These are phyloP conservation scores for Kazachstania sp. DNA, from an alignment of 1,139 yeast genomes.

Conservation along the genomic window DNA sequence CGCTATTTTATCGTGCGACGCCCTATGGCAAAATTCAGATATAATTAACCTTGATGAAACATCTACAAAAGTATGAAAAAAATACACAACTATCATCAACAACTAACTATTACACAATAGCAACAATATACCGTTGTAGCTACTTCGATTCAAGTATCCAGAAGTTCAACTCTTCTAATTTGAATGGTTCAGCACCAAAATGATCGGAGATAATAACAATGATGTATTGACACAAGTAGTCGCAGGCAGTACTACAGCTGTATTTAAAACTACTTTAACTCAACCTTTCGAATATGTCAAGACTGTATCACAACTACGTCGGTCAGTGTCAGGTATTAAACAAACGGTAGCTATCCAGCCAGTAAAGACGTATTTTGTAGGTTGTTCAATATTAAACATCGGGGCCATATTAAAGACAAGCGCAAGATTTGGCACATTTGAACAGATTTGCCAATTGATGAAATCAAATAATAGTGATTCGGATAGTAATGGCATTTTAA, in stretches of 20 bases:
- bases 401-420: constrained; percentile 71
- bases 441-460: constrained; percentile 71
- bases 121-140: too few species aligned
- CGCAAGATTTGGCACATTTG: constrained; percentile 65
- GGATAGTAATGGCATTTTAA: constrained; percentile 45
- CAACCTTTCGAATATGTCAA: constrained; percentile 83
- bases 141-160: too few species aligned
- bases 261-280: constrained; percentile 59
- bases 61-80: too few species aligned
- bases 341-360: constrained; percentile 33
- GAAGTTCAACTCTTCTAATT: too few species aligned
- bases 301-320: constrained; percentile 59
- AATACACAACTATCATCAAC: too few species aligned
- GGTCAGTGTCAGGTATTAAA: constrained; percentile 37
- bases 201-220: neutral
- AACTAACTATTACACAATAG: too few species aligned
- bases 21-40: too few species aligned
- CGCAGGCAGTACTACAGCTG: constrained; percentile 71
- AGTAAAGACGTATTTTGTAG: constrained; percentile 52
- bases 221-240: constrained; percentile 36
- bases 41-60: too few species aligned
- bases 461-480: constrained; percentile 34
- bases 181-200: too few species aligned
- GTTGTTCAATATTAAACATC: constrained; percentile 69
- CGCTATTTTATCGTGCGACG: too few species aligned